A percentile compares a stretch with the other conserved stretches of the same genome.
These are phyloP conservation scores for Mycena vulgaris DNA, from an alignment of 768 basidiomycete species.

Conservation along the genomic window DNA sequence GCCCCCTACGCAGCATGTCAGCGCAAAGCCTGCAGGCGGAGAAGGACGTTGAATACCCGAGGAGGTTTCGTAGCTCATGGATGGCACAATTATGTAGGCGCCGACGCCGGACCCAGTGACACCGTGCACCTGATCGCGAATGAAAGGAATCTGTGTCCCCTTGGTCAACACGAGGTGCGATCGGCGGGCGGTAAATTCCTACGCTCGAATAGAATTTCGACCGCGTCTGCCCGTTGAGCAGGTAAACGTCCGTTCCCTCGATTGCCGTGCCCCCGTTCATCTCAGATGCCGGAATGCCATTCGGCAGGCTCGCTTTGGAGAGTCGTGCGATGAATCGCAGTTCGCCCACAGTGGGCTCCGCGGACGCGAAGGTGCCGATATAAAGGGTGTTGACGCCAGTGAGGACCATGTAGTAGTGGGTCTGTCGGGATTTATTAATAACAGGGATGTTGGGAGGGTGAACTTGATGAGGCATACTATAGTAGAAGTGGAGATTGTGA, in stretches of 20 bases:
- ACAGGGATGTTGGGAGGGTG: neutral
- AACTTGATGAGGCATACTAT: conserved; percentile 52
- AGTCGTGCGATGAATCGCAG: neutral
- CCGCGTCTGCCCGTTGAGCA: too few species aligned
- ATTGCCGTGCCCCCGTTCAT: too few species aligned
- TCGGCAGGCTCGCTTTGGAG: too few species aligned
- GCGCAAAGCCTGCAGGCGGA: neutral
- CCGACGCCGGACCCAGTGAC: conserved; percentile 63
- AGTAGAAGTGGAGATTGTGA: conserved; percentile 61
- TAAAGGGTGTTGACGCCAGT: conserved; percentile 62
- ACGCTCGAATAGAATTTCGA: too few species aligned
- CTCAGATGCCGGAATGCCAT: too few species aligned
- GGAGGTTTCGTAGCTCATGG: conserved; percentile 60
- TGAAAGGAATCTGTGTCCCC: conserved; percentile 60
- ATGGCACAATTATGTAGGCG: conserved; percentile 61
- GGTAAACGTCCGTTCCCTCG: too few species aligned
- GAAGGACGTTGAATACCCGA: conserved; percentile 48
- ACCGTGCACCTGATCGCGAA: conserved; percentile 66
- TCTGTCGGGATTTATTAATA: conserved; percentile 43
- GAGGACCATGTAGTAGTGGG: conserved; percentile 63
- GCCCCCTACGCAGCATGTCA: conserved; percentile 40
- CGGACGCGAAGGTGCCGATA: conserved; percentile 62
- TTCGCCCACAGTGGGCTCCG: conserved; percentile 64
- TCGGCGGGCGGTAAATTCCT: too few species aligned
- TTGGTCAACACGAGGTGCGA: conserved; percentile 21